These are phyloP conservation scores for Cercospora brassicicola DNA, from an alignment of 2,329 filamentous ascomycete genomes.

Conservation along the genomic window DNA sequence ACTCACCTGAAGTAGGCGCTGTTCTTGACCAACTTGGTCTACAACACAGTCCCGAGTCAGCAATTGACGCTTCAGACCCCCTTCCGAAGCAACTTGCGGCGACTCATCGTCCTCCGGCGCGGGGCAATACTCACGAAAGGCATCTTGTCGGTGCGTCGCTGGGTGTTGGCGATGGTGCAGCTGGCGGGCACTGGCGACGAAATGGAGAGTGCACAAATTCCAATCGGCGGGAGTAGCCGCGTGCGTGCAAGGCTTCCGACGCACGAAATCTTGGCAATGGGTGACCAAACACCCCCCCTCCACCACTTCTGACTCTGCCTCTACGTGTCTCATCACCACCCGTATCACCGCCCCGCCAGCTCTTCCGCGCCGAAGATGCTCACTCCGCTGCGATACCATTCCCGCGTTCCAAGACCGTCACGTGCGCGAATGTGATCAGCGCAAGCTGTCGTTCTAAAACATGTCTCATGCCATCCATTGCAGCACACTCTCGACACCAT, in stretches of 20 bases:
- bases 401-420: background rate
- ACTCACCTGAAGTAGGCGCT: constrained; percentile 12
- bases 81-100: constrained; percentile 98
- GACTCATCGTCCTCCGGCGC: constrained; percentile 57
- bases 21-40: constrained; percentile 27
- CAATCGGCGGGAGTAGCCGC: background rate
- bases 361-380: background rate
- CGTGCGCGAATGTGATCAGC: background rate
- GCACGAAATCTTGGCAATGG: constrained; percentile 6
- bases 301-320: background rate
- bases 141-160: constrained; percentile 39
- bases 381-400: background rate
- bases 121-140: constrained; percentile 41
- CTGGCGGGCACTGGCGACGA: constrained; percentile 10
- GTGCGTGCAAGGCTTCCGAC: background rate
- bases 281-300: background rate
- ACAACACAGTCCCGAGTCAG: constrained; percentile 76
- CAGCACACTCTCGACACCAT: background rate
- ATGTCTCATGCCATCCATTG: constrained; percentile 9
- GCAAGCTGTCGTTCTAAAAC: constrained; percentile 3
- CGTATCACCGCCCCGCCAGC: background rate
- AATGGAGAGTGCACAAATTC: background rate
- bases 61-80: constrained; percentile 97
- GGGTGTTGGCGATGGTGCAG: constrained; percentile 7
- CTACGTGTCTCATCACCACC: background rate